A percentile compares a stretch with the other conserved stretches of the same genome.
These are phyloP conservation scores for Suillus subluteus DNA, from an alignment of 768 basidiomycete species.

Conservation along the genomic window DNA sequence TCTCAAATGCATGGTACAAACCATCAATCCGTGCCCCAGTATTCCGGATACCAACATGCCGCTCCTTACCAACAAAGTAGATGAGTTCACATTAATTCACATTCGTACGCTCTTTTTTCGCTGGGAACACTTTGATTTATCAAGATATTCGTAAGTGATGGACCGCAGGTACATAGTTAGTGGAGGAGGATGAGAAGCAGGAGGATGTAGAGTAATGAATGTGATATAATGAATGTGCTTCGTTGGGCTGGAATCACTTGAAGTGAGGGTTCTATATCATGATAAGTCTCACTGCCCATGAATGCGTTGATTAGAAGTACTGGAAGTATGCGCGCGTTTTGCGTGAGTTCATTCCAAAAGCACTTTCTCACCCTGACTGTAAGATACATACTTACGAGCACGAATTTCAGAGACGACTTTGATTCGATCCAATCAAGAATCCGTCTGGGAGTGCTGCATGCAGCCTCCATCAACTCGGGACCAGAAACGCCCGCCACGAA, in stretches of 20 bases:
- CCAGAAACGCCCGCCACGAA: background rate
- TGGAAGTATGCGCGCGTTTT: background rate
- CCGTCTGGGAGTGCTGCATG: background rate
- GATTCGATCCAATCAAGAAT: background rate
- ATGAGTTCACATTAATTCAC: constrained; percentile 13
- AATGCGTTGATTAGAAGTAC: background rate
- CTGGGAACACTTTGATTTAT: constrained; percentile 5
- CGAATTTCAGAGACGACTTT: background rate
- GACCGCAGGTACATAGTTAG: background rate
- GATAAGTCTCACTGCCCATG: background rate
- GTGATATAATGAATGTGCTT: constrained; percentile 4
- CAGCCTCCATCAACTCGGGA: background rate
- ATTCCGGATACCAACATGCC: constrained; percentile 31
- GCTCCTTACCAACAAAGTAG: constrained; percentile 34
- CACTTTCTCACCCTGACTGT: background rate
- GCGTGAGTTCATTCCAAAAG: background rate
- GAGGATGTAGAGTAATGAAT: constrained; percentile 1
- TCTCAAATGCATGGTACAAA: constrained; percentile 31
- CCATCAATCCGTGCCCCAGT: constrained; percentile 26
- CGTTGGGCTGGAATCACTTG: background rate
- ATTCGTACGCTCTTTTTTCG: background rate
- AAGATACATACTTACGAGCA: background rate
- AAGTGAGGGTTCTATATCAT: background rate
- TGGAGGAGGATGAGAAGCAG: background rate
- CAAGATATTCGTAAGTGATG: constrained; percentile 10